Evolutionary conservation across 495 filamentous ascomycete species (phyloP).

Genomic region (Penicillium flavigenum): DNA sequence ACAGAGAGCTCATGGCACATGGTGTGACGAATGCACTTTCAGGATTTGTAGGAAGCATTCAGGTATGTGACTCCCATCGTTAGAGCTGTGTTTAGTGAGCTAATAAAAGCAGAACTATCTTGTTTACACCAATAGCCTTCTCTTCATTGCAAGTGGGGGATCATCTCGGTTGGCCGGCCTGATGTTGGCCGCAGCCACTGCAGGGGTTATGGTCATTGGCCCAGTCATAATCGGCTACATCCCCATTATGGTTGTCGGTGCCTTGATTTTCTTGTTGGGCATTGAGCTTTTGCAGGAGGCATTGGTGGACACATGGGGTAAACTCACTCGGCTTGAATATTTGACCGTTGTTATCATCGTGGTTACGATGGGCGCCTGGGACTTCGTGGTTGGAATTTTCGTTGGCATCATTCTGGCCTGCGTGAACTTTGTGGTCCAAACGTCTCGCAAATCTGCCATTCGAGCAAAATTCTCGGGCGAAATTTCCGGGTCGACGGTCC

Average conservation of each 20-base stretch:
- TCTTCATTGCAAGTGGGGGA: slow-evolving; percentile 91
- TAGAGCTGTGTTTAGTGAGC: background rate
- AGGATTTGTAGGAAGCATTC: slow-evolving; percentile 82
- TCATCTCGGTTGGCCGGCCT: slow-evolving; percentile 81
- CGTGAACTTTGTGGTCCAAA: slow-evolving; percentile 85
- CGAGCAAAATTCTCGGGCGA: slow-evolving; percentile 83
- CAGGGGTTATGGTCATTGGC: slow-evolving; percentile 77
- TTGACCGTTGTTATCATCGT: slow-evolving; percentile 91
- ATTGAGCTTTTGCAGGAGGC: slow-evolving; percentile 89
- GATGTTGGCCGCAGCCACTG: slow-evolving; percentile 79
- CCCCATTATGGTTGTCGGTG: slow-evolving; percentile 93
- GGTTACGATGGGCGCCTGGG: slow-evolving; percentile 91
- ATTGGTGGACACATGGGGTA: slow-evolving; percentile 81
- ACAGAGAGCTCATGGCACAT: slow-evolving; percentile 89
- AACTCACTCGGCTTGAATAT: slow-evolving; percentile 82
- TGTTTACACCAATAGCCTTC: slow-evolving; percentile 92
- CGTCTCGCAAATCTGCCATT: slow-evolving; percentile 82
- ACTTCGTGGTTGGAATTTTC: slow-evolving; percentile 92
- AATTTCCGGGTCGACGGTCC: slow-evolving; percentile 85
- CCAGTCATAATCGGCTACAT: slow-evolving; percentile 89
- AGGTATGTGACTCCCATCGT: slow-evolving; percentile 46
- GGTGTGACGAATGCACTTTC: slow-evolving; percentile 91
- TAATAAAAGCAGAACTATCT: slow-evolving; percentile 70
- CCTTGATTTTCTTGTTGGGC: slow-evolving; percentile 88
- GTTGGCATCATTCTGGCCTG: slow-evolving; percentile 91